Evolutionary conservation across 306 rosid species (phyloP), one percentile per base, ranked within the genome.

Genomic region (Castanopsis chinensis): DNA sequence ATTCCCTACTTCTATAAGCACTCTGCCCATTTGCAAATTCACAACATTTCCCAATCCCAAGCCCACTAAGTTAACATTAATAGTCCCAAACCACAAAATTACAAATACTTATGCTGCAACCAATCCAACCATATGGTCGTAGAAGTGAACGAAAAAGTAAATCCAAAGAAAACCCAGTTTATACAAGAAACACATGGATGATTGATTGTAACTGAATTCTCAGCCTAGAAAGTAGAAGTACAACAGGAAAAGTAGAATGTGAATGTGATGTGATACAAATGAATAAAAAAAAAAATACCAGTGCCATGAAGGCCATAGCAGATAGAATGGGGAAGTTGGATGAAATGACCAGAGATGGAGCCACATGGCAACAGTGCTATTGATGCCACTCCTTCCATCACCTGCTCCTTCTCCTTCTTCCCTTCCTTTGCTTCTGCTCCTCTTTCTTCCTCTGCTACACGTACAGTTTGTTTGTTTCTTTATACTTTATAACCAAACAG

Each of bases 331-430:
- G 92, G 95, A 82, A 86, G 90, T 30, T 88, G 91, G 55, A 95
- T 86, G 89, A 95, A 92, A 86, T 91, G 98, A 33, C 99, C 99
- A 21, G 98, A 95, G 64, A 95, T 68, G 45, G 98, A 92, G 10
- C 98, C 98, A 79, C 88, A 78, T 68, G 98, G 94, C 74, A 92
- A 77, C 71, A 95, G 79, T 75, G 94, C 98, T 65, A 95, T 84
- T 49, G 99, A 95, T 81, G 97, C 98, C 57, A 95, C 86, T 80
- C 99, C 99, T 88, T 92, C 97, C 97, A 90, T 91, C 52, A 58
- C 74, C 79, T 81, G 51, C 65, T 72, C 88, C 71, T n/a, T 71
- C 78, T 76, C 77, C 69, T 72, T 69, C 76, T 76, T 79, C 70
- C 75, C 71, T 33, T 41, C 25, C n/a, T 78, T 67, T 19, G 78